Conservation (phyloP, 257 asterid species). For the Solanum neorickii region DNA sequence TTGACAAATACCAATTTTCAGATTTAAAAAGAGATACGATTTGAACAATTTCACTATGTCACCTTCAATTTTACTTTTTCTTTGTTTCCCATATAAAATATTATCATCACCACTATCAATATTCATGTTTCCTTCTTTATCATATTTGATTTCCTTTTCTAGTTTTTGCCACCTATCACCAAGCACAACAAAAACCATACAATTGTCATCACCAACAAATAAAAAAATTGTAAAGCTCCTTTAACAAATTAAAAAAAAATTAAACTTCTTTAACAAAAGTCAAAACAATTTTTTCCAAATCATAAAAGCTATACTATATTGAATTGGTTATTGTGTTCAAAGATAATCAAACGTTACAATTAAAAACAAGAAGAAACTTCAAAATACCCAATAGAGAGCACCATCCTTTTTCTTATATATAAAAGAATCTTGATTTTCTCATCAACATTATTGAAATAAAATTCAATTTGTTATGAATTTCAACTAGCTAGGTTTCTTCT, state of each 20-base stretch:
- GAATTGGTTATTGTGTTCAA: background rate
- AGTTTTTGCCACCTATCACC: background rate
- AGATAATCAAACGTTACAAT: background rate
- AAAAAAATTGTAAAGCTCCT: background rate
- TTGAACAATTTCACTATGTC: too few species aligned
- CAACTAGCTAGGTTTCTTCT: background rate
- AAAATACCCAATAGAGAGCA: too few species aligned
- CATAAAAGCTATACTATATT: background rate
- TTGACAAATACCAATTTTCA: too few species aligned
- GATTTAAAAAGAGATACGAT: too few species aligned
- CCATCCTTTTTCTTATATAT: too few species aligned
- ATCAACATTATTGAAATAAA: too few species aligned
- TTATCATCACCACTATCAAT: too few species aligned
- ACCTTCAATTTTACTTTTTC: too few species aligned
- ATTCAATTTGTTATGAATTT: too few species aligned
- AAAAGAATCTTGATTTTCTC: too few species aligned
- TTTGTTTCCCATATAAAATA: too few species aligned
- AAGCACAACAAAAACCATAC: background rate
- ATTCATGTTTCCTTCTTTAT: background rate
- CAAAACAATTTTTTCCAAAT: background rate
- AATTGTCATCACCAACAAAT: background rate
- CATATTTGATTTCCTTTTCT: background rate
- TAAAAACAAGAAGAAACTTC: background rate
- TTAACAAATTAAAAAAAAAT: too few species aligned
- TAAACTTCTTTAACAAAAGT: background rate